Conservation (phyloP, 768 basidiomycete species). For the Serpula lacrymans region DNA sequence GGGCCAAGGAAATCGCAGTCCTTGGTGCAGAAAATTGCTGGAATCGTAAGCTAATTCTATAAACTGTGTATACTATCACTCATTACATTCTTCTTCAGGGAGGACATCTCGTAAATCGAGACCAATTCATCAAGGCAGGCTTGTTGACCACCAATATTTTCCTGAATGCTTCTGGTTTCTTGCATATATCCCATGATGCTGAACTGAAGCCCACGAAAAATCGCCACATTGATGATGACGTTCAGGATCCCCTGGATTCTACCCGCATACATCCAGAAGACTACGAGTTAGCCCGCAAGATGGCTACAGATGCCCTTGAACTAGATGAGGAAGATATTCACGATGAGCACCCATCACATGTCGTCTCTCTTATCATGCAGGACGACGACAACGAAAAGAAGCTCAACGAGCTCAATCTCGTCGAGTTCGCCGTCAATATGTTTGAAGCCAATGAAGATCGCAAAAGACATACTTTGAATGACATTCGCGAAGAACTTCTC, state of each 20-base stretch:
- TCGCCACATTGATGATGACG: constrained; percentile 58
- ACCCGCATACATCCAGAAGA: constrained; percentile 98
- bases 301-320: constrained; percentile 96
- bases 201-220: constrained; percentile 61
- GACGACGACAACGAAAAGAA: constrained; percentile 77
- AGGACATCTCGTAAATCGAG: constrained; percentile 81
- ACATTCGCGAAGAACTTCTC: constrained; percentile 84
- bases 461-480: constrained; percentile 86
- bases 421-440: constrained; percentile 94
- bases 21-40: constrained; percentile 75
- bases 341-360: constrained; percentile 87
- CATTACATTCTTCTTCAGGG: constrained; percentile 49
- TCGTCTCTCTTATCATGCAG: constrained; percentile 82
- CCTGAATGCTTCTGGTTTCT: constrained; percentile 89
- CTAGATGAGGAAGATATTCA: constrained; percentile 97
- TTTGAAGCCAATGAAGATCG: constrained; percentile 78
- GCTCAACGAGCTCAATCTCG: constrained; percentile 86
- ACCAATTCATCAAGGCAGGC: constrained; percentile 79
- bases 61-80: background rate
- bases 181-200: constrained; percentile 77
- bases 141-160: constrained; percentile 86
- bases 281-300: constrained; percentile 95
- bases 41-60: constrained; percentile 49
- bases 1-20: constrained; percentile 92
- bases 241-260: constrained; percentile 86